Percentiles rank a stretch among this genome's conserved stretches.
These are phyloP conservation scores for Cucurbita ficifolia DNA, from an alignment of 306 rosid species.

Conservation along the genomic window DNA sequence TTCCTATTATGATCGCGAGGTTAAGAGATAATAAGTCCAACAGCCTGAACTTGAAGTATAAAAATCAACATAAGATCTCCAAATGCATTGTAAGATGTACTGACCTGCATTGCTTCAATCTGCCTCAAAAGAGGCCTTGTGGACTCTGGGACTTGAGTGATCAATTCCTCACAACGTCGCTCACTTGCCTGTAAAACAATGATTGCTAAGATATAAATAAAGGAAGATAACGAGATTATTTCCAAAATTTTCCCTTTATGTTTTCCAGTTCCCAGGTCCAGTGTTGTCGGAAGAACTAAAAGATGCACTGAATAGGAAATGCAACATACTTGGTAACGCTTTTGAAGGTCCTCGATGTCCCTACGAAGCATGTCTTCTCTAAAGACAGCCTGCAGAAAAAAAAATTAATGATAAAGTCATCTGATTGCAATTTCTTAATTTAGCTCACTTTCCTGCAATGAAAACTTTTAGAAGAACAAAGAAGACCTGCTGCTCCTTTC, in stretches of 20 bases:
- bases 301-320: slow-evolving; percentile 1
- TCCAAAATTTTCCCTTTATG: not conserved
- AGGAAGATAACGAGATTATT: not conserved
- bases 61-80: slow-evolving; percentile 7
- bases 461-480: slow-evolving; percentile 6
- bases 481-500: slow-evolving; percentile 91
- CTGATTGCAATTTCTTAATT: slow-evolving; percentile 1
- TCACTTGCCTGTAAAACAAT: slow-evolving; percentile 73
- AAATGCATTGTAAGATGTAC: slow-evolving; percentile 5
- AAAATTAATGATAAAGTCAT: slow-evolving; percentile 7
- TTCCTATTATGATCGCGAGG: slow-evolving; percentile 51
- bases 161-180: slow-evolving; percentile 91
- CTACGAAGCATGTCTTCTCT: slow-evolving; percentile 85
- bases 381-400: slow-evolving; percentile 61
- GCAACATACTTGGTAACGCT: slow-evolving; percentile 74
- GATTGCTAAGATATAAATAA: slow-evolving; percentile 7
- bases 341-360: slow-evolving; percentile 92
- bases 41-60: slow-evolving; percentile 7
- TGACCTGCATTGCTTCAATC: slow-evolving; percentile 98
- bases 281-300: not conserved
- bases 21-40: slow-evolving; percentile 14
- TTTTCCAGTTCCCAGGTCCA: not conserved
- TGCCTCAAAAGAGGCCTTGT: slow-evolving; percentile 97
- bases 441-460: not conserved
- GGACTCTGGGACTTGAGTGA: slow-evolving; percentile 96